These are phyloP conservation scores for Colletotrichum sp. DNA, from an alignment of 2,329 filamentous ascomycete species.

Conservation along the genomic window DNA sequence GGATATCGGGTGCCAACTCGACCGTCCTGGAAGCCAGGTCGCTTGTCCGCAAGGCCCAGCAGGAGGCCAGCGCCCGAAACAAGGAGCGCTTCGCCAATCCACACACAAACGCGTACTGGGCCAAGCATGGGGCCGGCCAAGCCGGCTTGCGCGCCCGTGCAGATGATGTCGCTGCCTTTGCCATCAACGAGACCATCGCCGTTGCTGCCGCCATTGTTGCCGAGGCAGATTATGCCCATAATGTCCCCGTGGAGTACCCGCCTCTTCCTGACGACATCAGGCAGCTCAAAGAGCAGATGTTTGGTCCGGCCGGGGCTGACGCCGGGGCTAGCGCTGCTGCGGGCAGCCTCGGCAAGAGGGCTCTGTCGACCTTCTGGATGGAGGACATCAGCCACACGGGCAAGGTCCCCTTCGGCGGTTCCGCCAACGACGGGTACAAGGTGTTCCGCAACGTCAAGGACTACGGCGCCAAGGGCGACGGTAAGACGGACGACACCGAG, in stretches of 20 bases:
- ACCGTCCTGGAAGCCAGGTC: neutral
- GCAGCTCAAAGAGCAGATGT: neutral
- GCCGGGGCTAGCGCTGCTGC: neutral
- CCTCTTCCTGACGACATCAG: neutral
- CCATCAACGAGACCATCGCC: neutral
- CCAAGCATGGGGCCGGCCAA: neutral
- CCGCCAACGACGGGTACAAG: slow-evolving; percentile 26
- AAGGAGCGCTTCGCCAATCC: slow-evolving; percentile 4
- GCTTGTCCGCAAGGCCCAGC: neutral
- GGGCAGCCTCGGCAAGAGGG: neutral
- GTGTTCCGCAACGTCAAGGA: slow-evolving; percentile 47
- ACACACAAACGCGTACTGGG: neutral
- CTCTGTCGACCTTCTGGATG: neutral
- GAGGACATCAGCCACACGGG: neutral
- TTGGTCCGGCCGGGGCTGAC: neutral
- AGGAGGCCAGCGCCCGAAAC: neutral
- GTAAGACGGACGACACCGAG: slow-evolving; percentile 54
- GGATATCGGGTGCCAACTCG: neutral
- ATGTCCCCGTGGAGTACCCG: neutral
- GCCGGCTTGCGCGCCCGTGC: neutral
- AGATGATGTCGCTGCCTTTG: neutral
- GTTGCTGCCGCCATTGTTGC: slow-evolving; percentile 1
- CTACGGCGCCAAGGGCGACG: slow-evolving; percentile 37
- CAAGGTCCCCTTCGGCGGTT: neutral
- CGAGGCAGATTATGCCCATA: neutral